A percentile compares a stretch with the other conserved stretches of the same genome.
Evolutionary conservation across 306 rosid species (phyloP).

Genomic region (Vigna hirtella): DNA sequence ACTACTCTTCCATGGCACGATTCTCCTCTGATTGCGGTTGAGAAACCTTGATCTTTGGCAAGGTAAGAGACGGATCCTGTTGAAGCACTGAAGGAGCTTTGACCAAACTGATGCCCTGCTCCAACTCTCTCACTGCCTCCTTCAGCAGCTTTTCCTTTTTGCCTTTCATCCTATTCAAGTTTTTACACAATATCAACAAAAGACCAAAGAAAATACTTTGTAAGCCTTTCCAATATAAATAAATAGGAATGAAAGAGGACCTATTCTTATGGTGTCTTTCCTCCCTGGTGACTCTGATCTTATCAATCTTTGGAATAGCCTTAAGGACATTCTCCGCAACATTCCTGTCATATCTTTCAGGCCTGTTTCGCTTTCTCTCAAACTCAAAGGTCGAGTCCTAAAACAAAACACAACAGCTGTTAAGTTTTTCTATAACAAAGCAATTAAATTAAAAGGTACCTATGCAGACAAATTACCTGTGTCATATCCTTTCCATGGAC

Average conservation of each 20-base stretch:
- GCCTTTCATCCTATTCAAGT: slow-evolving; percentile 60
- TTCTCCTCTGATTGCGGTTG: slow-evolving; percentile 50
- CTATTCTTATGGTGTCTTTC: slow-evolving; percentile 57
- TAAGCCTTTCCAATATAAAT: neutral
- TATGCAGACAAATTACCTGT: slow-evolving; percentile 55
- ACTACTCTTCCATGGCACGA: slow-evolving; percentile 74
- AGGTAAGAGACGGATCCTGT: slow-evolving; percentile 57
- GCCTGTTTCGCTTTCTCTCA: slow-evolving; percentile 92
- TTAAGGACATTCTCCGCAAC: slow-evolving; percentile 58
- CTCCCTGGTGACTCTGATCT: slow-evolving; percentile 65
- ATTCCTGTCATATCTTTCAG: slow-evolving; percentile 87
- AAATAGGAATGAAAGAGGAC: slow-evolving; percentile 48
- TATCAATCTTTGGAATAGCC: slow-evolving; percentile 82
- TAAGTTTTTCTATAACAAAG: slow-evolving; percentile 20
- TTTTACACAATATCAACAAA: slow-evolving; percentile 21
- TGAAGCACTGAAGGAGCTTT: slow-evolving; percentile 59
- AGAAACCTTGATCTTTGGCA: slow-evolving; percentile 61
- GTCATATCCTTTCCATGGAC: slow-evolving; percentile 95
- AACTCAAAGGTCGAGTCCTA: slow-evolving; percentile 92
- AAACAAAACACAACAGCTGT: neutral
- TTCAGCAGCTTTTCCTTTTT: slow-evolving; percentile 43
- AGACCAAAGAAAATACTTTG: slow-evolving; percentile 18
- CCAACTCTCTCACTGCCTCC: slow-evolving; percentile 61
- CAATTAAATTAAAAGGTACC: neutral
- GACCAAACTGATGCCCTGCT: slow-evolving; percentile 59